Evolutionary conservation across 805 yeast genomes (phyloP), one percentile per base, ranked within the genome.

Genomic region (Priceomyces medius): DNA sequence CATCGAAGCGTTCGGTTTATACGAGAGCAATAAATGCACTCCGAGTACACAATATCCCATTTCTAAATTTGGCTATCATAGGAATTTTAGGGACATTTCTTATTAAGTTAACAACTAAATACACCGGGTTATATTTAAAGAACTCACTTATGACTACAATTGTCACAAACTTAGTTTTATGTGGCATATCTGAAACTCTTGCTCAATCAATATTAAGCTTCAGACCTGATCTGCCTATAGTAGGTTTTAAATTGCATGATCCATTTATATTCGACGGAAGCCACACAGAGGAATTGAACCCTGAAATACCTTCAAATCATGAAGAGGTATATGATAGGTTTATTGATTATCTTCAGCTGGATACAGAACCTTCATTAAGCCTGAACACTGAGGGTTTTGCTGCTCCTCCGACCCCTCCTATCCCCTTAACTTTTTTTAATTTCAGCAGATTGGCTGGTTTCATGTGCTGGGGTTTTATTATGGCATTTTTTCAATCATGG

Each of bases 171-270:
- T 64, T 86, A 20, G 80, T 90, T 3, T 68, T 91, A 4, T 87
- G 81, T 59, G 97, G 96, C 0, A 80, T 88, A n/a, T 89, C 97
- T 0, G 98, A 91, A 58, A 79, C 90, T 0, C 58, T 90, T 47
- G 98, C 98, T 0, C 98, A 91, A 61, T 74, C 85, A 2, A 68
- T 88, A 3, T 55, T 64, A 19, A 45, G 64, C 35, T 68, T 56
- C 42, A 39, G 49, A 20, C 40, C 49, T 9, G 37, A 40, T 13
- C 55, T 55, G 13, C 67, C 66, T 4, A 16, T 40, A 20, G 13
- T 64, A 3, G 41, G 56, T 17, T 53, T 58, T 36, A 42, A 51
- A 37, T 41, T 61, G 20, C 38, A 51, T 19, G 57, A 53, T 20
- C 41, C 42, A 8, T 14, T 31, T 10, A 20, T 23, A 18, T 13